phyloP scores from a whole-genome alignment of 1,139 yeast species.

The Wickerhamiella infanticola region DNA sequence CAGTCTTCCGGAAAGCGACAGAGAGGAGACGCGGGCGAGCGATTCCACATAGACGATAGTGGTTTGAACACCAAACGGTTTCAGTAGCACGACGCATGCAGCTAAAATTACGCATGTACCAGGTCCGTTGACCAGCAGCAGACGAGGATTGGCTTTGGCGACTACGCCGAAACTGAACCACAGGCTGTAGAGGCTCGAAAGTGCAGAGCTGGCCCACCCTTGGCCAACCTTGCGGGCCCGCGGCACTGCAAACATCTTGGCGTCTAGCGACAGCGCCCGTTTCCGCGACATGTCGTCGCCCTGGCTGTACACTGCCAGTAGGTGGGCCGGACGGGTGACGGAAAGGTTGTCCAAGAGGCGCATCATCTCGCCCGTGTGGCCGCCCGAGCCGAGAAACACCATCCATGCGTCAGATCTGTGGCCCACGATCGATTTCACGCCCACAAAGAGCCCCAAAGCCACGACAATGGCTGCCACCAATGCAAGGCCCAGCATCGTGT shows the following conservation, averaged over 20 bases:
- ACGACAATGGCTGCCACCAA: neutral
- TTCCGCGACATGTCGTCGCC: slow-evolving; percentile 46
- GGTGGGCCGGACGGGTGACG: slow-evolving; percentile 21
- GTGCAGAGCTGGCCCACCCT: slow-evolving; percentile 34
- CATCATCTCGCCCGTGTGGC: slow-evolving; percentile 93
- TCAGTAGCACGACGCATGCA: slow-evolving; percentile 34
- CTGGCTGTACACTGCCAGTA: slow-evolving; percentile 19
- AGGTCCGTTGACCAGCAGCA: slow-evolving; percentile 74
- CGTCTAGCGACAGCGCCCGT: slow-evolving; percentile 27
- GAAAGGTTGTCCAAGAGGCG: slow-evolving; percentile 37
- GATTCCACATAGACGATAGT: slow-evolving; percentile 73
- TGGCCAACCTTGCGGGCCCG: slow-evolving; percentile 76
- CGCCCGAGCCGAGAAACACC: slow-evolving; percentile 34
- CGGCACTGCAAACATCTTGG: slow-evolving; percentile 25
- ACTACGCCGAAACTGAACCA: slow-evolving; percentile 20
- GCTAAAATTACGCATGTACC: slow-evolving; percentile 76
- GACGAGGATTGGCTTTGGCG: slow-evolving; percentile 16
- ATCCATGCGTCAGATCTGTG: neutral
- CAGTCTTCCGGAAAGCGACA: slow-evolving; percentile 75
- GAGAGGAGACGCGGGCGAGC: slow-evolving; percentile 60
- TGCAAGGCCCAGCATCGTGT: neutral
- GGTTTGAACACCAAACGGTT: slow-evolving; percentile 27
- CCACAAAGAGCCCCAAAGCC: neutral
- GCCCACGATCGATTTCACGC: neutral
- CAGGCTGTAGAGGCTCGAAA: slow-evolving; percentile 31